A percentile compares a stretch with the other conserved stretches of the same genome.
phyloP scores from a whole-genome alignment of 345 rosid genomes.

The Rhodomyrtus tomentosa region DNA sequence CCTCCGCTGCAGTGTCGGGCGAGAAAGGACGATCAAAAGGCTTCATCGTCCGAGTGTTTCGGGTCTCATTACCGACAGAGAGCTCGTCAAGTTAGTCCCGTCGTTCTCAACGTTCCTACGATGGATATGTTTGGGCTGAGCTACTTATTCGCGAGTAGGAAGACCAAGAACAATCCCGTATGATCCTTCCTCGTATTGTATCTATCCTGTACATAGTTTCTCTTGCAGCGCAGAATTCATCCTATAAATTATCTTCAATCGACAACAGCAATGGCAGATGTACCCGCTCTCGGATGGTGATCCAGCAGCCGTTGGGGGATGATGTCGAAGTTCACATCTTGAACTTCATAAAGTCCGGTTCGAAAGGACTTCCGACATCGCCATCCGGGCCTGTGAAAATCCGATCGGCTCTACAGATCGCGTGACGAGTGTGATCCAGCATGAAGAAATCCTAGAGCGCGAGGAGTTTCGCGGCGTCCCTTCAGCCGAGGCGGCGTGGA shows the following conservation, averaged over 20 bases:
- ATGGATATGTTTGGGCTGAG: slow-evolving; percentile 1
- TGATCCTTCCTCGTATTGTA: not conserved
- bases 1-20: not conserved
- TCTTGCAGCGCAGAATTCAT: not conserved
- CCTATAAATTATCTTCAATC: not conserved
- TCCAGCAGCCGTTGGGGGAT: not conserved
- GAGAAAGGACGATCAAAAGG: not conserved
- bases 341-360: not conserved
- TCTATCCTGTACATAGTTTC: not conserved
- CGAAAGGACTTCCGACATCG: not conserved
- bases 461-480: not conserved
- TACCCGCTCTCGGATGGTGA: not conserved
- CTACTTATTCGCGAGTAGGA: slow-evolving; percentile 1
- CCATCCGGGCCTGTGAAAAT: not conserved
- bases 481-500: not conserved
- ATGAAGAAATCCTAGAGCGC: not conserved
- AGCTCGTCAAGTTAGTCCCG: slow-evolving; percentile 1
- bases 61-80: not conserved
- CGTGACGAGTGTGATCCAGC: too few species aligned
- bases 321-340: not conserved
- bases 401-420: not conserved
- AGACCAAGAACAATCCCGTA: not conserved
- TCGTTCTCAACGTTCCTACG: not conserved
- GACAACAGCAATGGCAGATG: not conserved
- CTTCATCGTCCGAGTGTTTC: not conserved